These are phyloP conservation scores for Candida odintsovae DNA, from an alignment of 805 yeast species.

Conservation along the genomic window DNA sequence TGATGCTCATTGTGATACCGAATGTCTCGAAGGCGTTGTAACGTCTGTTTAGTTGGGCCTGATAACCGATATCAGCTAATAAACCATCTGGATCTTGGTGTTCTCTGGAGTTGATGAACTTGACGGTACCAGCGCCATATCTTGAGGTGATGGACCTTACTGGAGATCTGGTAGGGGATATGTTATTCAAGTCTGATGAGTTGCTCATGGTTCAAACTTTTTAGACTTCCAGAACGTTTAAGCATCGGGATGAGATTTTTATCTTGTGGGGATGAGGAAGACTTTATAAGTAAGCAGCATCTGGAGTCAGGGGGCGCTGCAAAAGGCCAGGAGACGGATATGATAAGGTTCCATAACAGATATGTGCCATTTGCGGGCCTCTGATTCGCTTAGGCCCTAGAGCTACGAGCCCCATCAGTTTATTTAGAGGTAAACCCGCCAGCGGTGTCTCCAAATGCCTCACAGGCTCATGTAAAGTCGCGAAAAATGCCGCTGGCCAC, in stretches of 20 bases:
- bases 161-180: neutral
- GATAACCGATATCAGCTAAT: conserved; percentile 45
- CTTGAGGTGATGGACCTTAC: conserved; percentile 7
- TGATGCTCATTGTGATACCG: conserved; percentile 60
- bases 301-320: neutral
- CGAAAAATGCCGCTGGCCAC: neutral
- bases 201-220: neutral
- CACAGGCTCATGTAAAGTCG: neutral
- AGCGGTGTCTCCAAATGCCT: neutral
- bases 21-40: conserved; percentile 56
- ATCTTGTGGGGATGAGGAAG: neutral
- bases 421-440: neutral
- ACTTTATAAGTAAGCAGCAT: neutral
- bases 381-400: neutral
- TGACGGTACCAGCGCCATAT: conserved; percentile 9
- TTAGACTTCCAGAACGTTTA: neutral
- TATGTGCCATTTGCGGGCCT: neutral
- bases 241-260: neutral
- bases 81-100: conserved; percentile 8
- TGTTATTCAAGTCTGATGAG: neutral
- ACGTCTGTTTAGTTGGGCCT: conserved; percentile 53
- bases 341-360: neutral
- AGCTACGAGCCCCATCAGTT: neutral
- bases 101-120: conserved; percentile 19
- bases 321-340: neutral